Conservation (phyloP, 192 early-diverging fungal genomes). For the Coemansia sp. region DNA sequence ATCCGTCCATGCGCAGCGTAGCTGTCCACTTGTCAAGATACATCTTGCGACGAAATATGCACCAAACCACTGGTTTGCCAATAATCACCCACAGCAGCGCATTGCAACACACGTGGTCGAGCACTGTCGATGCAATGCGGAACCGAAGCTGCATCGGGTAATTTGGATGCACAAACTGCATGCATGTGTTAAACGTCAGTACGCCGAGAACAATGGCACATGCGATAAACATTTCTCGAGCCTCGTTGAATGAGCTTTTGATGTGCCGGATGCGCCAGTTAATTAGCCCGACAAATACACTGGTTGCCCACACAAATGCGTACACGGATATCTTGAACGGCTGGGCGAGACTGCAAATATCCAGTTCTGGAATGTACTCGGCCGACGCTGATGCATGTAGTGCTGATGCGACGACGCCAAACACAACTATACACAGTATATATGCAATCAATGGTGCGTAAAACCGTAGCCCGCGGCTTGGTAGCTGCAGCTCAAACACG, state of each 20-base stretch:
- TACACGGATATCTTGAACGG: slow-evolving; percentile 28
- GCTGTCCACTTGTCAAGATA: slow-evolving; percentile 23
- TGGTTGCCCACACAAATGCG: slow-evolving; percentile 21
- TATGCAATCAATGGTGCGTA: slow-evolving; percentile 20
- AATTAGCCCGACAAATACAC: slow-evolving; percentile 12
- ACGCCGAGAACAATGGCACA: slow-evolving; percentile 21
- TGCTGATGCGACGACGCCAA: slow-evolving; percentile 15
- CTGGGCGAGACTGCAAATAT: slow-evolving; percentile 15
- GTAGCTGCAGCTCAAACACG: slow-evolving; percentile 24
- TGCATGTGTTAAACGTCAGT: slow-evolving; percentile 12
- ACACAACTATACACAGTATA: slow-evolving; percentile 8
- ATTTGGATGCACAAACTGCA: slow-evolving; percentile 20
- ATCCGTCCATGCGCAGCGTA: slow-evolving; percentile 22
- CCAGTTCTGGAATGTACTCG: slow-evolving; percentile 12
- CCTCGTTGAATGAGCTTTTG: slow-evolving; percentile 48
- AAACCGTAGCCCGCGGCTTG: slow-evolving; percentile 18
- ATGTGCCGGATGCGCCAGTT: slow-evolving; percentile 34
- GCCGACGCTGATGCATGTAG: slow-evolving; percentile 8
- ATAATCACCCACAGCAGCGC: slow-evolving; percentile 32
- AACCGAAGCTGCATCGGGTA: slow-evolving; percentile 18
- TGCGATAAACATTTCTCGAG: slow-evolving; percentile 24
- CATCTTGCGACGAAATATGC: slow-evolving; percentile 19
- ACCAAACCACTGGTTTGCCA: slow-evolving; percentile 18
- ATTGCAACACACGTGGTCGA: slow-evolving; percentile 20
- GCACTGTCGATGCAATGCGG: slow-evolving; percentile 16